Evolutionary conservation across 176 grass and related monocot genomes (phyloP).

Genomic region (Dactylis glomerata): DNA sequence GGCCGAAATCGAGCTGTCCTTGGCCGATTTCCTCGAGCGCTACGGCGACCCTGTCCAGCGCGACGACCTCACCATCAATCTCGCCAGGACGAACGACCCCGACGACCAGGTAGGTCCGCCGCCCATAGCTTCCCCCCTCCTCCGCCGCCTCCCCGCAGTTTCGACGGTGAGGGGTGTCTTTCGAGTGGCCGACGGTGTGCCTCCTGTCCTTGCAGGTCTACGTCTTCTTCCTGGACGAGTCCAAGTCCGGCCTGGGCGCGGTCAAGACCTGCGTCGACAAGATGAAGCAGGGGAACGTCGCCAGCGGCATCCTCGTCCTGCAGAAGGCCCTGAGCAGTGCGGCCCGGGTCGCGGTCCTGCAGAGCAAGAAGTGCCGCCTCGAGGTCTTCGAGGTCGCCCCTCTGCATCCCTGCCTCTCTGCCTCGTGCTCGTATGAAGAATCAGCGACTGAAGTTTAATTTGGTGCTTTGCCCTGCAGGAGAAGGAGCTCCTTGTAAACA

Average conservation of each 20-base stretch:
- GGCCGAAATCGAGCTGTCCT: slow-evolving; percentile 18
- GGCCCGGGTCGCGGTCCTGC: slow-evolving; percentile 50
- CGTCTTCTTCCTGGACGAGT: slow-evolving; percentile 73
- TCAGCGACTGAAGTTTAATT: neutral
- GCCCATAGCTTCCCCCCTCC: neutral
- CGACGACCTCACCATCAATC: slow-evolving; percentile 49
- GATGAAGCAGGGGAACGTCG: slow-evolving; percentile 63
- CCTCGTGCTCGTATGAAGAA: neutral
- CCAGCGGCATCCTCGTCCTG: slow-evolving; percentile 56
- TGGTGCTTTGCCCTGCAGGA: slow-evolving; percentile 40
- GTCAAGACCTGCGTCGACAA: slow-evolving; percentile 77
- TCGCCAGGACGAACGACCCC: neutral
- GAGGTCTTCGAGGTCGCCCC: slow-evolving; percentile 73
- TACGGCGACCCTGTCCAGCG: slow-evolving; percentile 44
- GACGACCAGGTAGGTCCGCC: slow-evolving; percentile 36
- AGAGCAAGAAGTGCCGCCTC: slow-evolving; percentile 51
- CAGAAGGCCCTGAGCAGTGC: slow-evolving; percentile 65
- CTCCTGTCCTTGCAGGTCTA: slow-evolving; percentile 41
- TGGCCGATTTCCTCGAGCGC: slow-evolving; percentile 11
- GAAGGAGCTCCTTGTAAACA: slow-evolving; percentile 86
- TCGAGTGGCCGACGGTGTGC: neutral
- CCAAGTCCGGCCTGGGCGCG: slow-evolving; percentile 67
- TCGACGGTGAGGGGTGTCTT: neutral
- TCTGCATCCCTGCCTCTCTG: neutral
- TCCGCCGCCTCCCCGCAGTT: neutral